phyloP scores from a whole-genome alignment of 352 stramenopile species.

The Peronospora belbahrii region DNA sequence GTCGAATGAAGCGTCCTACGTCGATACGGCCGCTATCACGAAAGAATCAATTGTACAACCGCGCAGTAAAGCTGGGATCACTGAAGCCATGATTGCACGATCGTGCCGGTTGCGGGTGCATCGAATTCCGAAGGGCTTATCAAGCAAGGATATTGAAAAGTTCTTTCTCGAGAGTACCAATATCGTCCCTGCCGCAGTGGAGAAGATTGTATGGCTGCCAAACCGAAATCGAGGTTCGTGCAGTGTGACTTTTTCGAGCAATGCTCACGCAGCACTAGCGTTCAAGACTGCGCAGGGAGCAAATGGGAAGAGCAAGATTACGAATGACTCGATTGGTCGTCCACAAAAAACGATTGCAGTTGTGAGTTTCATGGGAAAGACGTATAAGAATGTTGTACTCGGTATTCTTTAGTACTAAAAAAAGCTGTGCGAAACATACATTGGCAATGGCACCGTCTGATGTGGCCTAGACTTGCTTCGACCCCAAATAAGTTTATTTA shows the following conservation, averaged over 20 bases:
- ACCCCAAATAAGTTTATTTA: constrained; percentile 6
- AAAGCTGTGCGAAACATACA: constrained; percentile 7
- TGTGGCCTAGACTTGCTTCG: background rate
- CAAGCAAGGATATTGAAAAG: constrained; percentile 55
- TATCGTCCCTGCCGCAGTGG: constrained; percentile 57
- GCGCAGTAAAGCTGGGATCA: constrained; percentile 10
- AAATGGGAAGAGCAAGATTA: constrained; percentile 29
- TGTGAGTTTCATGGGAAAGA: constrained; percentile 47
- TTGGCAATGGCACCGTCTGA: constrained; percentile 7
- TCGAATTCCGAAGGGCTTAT: constrained; percentile 60
- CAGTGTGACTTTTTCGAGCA: constrained; percentile 59
- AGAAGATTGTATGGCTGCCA: constrained; percentile 53
- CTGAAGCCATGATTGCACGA: constrained; percentile 35
- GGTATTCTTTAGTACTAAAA: constrained; percentile 26
- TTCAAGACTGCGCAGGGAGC: constrained; percentile 44
- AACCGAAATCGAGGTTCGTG: constrained; percentile 63
- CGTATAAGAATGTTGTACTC: constrained; percentile 59
- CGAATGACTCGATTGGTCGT: constrained; percentile 57
- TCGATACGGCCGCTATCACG: constrained; percentile 22
- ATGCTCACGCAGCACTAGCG: constrained; percentile 53
- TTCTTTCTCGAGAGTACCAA: constrained; percentile 58
- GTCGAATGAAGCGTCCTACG: constrained; percentile 29
- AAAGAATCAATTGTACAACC: background rate
- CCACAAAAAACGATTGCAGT: constrained; percentile 64
- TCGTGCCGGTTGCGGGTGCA: constrained; percentile 68